Percentiles rank a stretch among this genome's conserved stretches.
Conservation (phyloP, 352 stramenopile species). For the Phytophthora agathidicida region DNA sequence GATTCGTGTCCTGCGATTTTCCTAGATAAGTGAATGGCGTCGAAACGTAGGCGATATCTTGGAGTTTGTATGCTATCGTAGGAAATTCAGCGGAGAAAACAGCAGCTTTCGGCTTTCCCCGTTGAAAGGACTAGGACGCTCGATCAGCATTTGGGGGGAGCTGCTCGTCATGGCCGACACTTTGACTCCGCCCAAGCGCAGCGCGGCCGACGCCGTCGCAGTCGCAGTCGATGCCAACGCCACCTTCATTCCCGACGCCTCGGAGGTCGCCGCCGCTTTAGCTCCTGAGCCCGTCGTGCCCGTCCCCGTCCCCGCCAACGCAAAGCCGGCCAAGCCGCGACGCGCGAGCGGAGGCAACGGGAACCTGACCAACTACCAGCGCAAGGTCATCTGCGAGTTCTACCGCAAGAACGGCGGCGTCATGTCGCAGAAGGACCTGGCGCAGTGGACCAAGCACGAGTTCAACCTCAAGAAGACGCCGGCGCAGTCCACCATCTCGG, state of each 20-base stretch:
- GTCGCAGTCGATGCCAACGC: neutral
- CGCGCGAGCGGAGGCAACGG: slow-evolving; percentile 53
- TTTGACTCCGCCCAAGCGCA: slow-evolving; percentile 17
- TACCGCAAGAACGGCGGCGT: slow-evolving; percentile 79
- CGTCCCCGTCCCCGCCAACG: neutral
- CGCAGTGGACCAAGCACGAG: slow-evolving; percentile 88
- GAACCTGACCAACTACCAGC: slow-evolving; percentile 86
- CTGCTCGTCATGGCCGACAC: slow-evolving; percentile 16
- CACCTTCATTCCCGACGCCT: neutral
- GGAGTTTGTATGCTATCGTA: too few relatives aligned
- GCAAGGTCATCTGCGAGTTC: slow-evolving; percentile 86
- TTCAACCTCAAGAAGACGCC: slow-evolving; percentile 84
- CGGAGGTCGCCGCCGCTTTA: neutral
- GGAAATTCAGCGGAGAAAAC: too few relatives aligned
- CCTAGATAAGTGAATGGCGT: too few relatives aligned
- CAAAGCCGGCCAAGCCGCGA: slow-evolving; percentile 15
- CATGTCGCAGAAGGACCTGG: slow-evolving; percentile 89
- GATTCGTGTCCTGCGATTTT: too few relatives aligned
- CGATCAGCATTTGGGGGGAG: neutral
- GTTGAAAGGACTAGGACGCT: neutral
- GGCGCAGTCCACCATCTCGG: slow-evolving; percentile 84
- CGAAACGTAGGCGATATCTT: too few relatives aligned
- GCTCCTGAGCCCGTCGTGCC: too few relatives aligned
- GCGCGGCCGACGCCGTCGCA: neutral
- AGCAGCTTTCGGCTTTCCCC: neutral